Evolutionary conservation across 1,284 basidiomycete genomes (phyloP).

Genomic region (Sporisorium sorghi): DNA sequence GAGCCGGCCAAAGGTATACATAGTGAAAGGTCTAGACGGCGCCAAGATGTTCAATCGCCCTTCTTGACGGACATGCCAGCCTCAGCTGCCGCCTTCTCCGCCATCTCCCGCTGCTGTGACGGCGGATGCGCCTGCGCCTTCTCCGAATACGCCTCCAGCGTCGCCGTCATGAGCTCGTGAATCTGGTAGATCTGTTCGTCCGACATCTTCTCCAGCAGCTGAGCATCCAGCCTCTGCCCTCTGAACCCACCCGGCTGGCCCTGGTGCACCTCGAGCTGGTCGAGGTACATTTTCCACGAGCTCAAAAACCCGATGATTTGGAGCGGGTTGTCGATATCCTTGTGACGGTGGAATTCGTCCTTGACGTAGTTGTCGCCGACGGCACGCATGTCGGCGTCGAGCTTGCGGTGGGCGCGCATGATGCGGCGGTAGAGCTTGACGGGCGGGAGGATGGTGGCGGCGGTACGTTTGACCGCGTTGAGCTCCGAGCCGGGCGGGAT

Average conservation of each 20-base stretch:
- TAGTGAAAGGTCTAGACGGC: neutral
- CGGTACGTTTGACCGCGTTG: slow-evolving; percentile 41
- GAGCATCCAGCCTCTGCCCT: slow-evolving; percentile 54
- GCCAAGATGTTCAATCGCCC: slow-evolving; percentile 21
- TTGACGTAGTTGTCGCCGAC: slow-evolving; percentile 69
- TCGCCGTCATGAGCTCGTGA: slow-evolving; percentile 65
- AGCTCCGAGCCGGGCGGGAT: slow-evolving; percentile 39
- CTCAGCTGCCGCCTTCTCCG: slow-evolving; percentile 42
- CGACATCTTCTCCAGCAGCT: slow-evolving; percentile 62
- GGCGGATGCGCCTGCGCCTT: slow-evolving; percentile 50
- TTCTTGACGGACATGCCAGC: slow-evolving; percentile 49
- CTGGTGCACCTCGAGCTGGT: slow-evolving; percentile 57
- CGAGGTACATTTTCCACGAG: slow-evolving; percentile 69
- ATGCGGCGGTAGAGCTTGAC: slow-evolving; percentile 65
- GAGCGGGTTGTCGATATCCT: slow-evolving; percentile 63
- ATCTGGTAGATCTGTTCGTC: slow-evolving; percentile 70
- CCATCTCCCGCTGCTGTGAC: slow-evolving; percentile 30
- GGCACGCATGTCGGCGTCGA: slow-evolving; percentile 66
- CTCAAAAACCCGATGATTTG: slow-evolving; percentile 68
- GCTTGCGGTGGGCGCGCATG: slow-evolving; percentile 60
- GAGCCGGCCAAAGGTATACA: slow-evolving; percentile 1
- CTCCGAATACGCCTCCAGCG: slow-evolving; percentile 59
- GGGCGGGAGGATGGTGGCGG: slow-evolving; percentile 61
- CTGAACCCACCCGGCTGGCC: slow-evolving; percentile 40
- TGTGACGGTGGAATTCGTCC: slow-evolving; percentile 66